Conservation (phyloP, 2,329 filamentous ascomycete genomes). For the Stachybotrys chlorohalonatus region DNA sequence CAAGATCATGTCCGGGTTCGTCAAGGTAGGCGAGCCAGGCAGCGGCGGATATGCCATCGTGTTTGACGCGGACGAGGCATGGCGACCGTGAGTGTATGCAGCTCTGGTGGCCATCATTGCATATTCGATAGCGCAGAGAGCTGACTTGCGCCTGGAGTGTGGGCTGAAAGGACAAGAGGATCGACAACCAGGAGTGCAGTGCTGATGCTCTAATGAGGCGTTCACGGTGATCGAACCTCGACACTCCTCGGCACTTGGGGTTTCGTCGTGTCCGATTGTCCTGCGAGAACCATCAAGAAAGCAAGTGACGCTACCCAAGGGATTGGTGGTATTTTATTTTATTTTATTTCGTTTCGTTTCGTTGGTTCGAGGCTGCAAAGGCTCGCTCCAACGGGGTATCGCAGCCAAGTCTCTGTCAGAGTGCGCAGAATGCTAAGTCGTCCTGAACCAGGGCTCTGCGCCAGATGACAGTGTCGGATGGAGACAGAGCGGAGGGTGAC, state of each 20-base stretch:
- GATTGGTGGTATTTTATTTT: too few species aligned
- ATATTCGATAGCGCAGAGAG: neutral
- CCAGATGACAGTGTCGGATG: too few species aligned
- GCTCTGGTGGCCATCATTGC: constrained; percentile 21
- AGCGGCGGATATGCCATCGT: constrained; percentile 29
- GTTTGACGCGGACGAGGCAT: constrained; percentile 15
- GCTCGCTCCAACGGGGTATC: neutral
- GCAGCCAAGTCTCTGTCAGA: neutral
- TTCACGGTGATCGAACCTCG: too few species aligned
- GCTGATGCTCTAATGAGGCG: too few species aligned
- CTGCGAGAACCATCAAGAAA: too few species aligned
- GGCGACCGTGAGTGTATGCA: constrained; percentile 14
- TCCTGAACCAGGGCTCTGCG: neutral
- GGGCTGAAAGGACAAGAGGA: neutral
- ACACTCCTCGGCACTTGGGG: too few species aligned
- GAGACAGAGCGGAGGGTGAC: too few species aligned
- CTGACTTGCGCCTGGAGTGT: neutral
- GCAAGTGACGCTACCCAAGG: too few species aligned
- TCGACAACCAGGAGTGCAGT: neutral
- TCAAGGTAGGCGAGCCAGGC: constrained; percentile 75
- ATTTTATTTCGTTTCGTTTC: too few species aligned
- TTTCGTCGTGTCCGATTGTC: too few species aligned
- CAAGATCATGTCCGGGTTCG: constrained; percentile 91
- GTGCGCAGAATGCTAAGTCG: neutral
- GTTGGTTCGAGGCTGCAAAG: neutral